A percentile compares a stretch with the other conserved stretches of the same genome.
Conservation (phyloP, 306 rosid genomes). For the Begonia fuchsioides region DNA sequence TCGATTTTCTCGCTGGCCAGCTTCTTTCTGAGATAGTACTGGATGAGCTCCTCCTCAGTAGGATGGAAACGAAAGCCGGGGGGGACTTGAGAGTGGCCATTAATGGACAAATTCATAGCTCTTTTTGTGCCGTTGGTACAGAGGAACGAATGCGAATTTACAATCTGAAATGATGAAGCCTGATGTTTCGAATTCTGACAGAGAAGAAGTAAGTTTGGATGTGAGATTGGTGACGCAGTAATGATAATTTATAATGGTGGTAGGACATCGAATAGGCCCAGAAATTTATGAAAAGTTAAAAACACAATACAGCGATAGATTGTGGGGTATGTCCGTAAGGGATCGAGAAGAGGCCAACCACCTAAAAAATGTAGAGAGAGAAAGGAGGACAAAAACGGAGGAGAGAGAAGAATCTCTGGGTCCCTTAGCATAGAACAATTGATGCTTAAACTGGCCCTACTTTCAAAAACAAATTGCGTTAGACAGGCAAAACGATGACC, state of each 20-base stretch:
- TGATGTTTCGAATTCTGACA: background rate
- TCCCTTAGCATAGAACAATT: constrained; percentile 2
- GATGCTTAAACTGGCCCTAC: constrained; percentile 3
- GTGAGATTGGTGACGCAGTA: constrained; percentile 22
- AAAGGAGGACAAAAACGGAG: background rate
- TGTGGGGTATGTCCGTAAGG: constrained; percentile 14
- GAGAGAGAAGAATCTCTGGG: constrained; percentile 5
- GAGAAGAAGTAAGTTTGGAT: constrained; percentile 1
- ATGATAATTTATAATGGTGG: constrained; percentile 37
- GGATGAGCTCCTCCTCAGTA: constrained; percentile 48
- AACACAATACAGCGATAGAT: constrained; percentile 25
- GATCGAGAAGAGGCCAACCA: constrained; percentile 9
- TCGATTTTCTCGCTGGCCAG: constrained; percentile 38
- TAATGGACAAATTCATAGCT: constrained; percentile 31
- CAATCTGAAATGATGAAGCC: background rate
- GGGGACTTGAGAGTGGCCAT: constrained; percentile 45
- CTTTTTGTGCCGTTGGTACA: background rate
- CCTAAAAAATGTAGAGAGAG: background rate
- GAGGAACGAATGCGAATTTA: background rate
- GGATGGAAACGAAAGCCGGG: constrained; percentile 49
- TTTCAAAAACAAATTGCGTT: background rate
- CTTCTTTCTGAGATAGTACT: constrained; percentile 42
- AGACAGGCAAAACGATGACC: constrained; percentile 15
- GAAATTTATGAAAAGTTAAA: constrained; percentile 34
- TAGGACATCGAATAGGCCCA: constrained; percentile 23